phyloP scores from a whole-genome alignment of 2,329 filamentous ascomycete species.

The Microdochium paspali region DNA sequence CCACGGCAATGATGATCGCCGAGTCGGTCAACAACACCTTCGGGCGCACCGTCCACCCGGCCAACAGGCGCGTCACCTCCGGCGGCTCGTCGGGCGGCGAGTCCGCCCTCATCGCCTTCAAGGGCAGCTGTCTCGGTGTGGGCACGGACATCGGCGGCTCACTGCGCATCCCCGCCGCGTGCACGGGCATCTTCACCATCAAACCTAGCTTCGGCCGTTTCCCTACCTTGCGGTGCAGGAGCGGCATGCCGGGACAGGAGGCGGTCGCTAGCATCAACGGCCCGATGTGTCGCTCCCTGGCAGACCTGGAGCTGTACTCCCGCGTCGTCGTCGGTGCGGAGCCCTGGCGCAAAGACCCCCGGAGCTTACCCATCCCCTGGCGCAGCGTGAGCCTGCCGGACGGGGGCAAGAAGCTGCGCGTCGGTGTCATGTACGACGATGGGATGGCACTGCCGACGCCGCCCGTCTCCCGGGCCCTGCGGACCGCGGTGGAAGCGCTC shows the following conservation, averaged over 20 bases:
- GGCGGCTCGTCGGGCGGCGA: constrained; percentile 59
- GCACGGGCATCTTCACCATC: constrained; percentile 32
- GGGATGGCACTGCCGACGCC: constrained; percentile 56
- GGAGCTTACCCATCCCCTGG: constrained; percentile 52
- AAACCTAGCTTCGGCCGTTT: constrained; percentile 47
- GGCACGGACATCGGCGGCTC: constrained; percentile 38
- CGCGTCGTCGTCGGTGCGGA: constrained; percentile 36
- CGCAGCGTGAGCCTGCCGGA: constrained; percentile 19
- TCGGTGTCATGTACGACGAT: constrained; percentile 58
- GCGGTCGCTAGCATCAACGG: constrained; percentile 55
- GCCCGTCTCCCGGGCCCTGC: constrained; percentile 49
- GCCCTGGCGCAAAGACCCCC: constrained; percentile 49
- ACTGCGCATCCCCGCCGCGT: constrained; percentile 31
- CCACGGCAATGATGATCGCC: constrained; percentile 43
- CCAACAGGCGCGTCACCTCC: constrained; percentile 46
- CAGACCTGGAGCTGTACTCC: constrained; percentile 46
- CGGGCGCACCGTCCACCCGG: constrained; percentile 52
- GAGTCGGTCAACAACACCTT: constrained; percentile 54
- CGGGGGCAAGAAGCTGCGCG: constrained; percentile 27
- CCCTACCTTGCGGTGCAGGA: constrained; percentile 41
- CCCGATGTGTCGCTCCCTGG: constrained; percentile 46
- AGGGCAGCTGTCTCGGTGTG: constrained; percentile 29
- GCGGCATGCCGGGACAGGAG: constrained; percentile 56
- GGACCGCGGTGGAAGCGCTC: constrained; percentile 31
- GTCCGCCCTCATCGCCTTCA: constrained; percentile 30